Base-by-base conservation (phyloP, 2,329 filamentous ascomycete genomes). In the Eurotiales sp. region DNA sequence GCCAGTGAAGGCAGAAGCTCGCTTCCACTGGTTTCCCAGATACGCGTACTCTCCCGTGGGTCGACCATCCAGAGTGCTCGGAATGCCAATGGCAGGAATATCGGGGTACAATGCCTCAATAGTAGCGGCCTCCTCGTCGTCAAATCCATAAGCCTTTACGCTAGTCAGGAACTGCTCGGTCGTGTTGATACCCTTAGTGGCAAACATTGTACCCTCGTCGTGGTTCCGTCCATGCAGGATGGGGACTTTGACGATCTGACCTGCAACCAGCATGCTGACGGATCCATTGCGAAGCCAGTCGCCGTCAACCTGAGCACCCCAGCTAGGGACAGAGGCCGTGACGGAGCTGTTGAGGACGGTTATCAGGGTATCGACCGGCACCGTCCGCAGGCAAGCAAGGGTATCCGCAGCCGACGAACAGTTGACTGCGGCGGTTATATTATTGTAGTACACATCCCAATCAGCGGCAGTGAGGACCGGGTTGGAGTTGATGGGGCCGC, bases 191-290 rank as follows among this genome's bases (percentile, higher is more conserved):
- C 76, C 77, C 5, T 55, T 63, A 10, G 75, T 73, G 0, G 73
- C 77, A 59, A 85, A 85, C 1, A 72, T 70, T 1, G 77, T 78
- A 2, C 83, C 85, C 62, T 88, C 85, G 58, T 88, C 85, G 1
- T 77, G 78, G 63, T 86, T 87, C 30, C 77, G 77, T 6, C 86
- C 85, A 29, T 77, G 70, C 6, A 88, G 72, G 36, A 87, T 77
- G 1, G 84, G 82, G 0, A 87, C 81, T 47, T 81, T 75, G 51
- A 86, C 78, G 56, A 87, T 15, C 2, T 43, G n/a, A 17, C 40
- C 40, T 5, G 21, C n/a, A 22, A 25, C 10, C 4, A 43, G 5
- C 40, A 25, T 22, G n/a, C 23, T 25, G 11, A 25, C 15, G 12
- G 21, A 17, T 11, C 23, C 15, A 14, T 22, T 27, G 15, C n/a